phyloP scores from a whole-genome alignment of 768 basidiomycete species.

The Fomitopsis serialis region DNA sequence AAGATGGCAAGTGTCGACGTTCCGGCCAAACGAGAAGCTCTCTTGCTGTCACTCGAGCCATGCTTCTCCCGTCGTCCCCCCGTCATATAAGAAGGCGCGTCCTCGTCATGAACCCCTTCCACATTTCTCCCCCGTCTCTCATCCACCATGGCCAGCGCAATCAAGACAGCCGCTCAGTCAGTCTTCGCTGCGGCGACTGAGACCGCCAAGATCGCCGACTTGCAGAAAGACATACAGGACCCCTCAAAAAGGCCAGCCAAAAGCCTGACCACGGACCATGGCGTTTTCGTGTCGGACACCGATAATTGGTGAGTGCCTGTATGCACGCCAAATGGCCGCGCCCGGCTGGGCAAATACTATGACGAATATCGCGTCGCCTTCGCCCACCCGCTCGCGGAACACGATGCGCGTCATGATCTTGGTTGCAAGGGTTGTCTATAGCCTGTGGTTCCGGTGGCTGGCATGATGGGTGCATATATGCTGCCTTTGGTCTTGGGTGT shows the following conservation, averaged over 20 bases:
- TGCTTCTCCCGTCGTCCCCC: too few relatives aligned
- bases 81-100: too few relatives aligned
- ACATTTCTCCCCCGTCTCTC: neutral
- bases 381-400: too few relatives aligned
- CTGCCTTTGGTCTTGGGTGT: neutral
- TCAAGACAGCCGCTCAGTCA: conserved; percentile 16
- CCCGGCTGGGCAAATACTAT: too few relatives aligned
- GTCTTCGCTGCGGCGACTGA: conserved; percentile 18
- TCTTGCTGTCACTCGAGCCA: too few relatives aligned
- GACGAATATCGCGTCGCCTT: neutral
- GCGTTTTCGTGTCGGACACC: conserved; percentile 52
- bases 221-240: conserved; percentile 29
- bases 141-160: conserved; percentile 7
- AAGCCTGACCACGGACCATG: conserved; percentile 56
- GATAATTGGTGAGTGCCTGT: conserved; percentile 62
- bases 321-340: too few relatives aligned
- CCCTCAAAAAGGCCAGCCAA: conserved; percentile 18
- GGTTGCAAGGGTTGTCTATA: too few relatives aligned
- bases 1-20: too few relatives aligned
- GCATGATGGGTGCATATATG: neutral
- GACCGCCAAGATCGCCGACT: conserved; percentile 21
- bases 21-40: too few relatives aligned
- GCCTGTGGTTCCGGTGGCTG: neutral
- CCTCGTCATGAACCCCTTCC: too few relatives aligned
- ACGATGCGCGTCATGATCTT: too few relatives aligned